Percentiles rank a stretch among this genome's conserved stretches.
Evolutionary conservation across 805 yeast species (phyloP).

Genomic region (Candida multigemmis): DNA sequence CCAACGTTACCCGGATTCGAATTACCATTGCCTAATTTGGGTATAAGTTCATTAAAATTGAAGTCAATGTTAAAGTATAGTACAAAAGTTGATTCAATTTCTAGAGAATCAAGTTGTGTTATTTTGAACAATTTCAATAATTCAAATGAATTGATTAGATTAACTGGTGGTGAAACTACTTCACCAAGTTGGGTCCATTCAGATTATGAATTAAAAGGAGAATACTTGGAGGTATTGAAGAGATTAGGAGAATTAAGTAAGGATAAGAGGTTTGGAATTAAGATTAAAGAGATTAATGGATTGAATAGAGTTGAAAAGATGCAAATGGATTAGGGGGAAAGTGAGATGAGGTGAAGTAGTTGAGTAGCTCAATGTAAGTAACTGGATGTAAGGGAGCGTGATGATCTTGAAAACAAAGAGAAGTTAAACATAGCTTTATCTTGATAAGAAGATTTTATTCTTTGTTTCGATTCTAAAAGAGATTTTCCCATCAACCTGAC

Average conservation of each 20-base stretch:
- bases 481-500: too few relatives aligned
- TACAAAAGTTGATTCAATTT: slow-evolving; percentile 48
- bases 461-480: too few relatives aligned
- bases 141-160: slow-evolving; percentile 59
- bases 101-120: slow-evolving; percentile 76
- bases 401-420: too few relatives aligned
- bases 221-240: slow-evolving; percentile 34
- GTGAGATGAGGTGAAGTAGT: too few relatives aligned
- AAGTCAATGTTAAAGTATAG: slow-evolving; percentile 43
- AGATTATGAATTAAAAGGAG: slow-evolving; percentile 49
- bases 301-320: slow-evolving; percentile 8
- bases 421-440: too few relatives aligned
- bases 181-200: slow-evolving; percentile 89
- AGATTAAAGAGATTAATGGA: slow-evolving; percentile 52
- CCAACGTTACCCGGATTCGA: slow-evolving; percentile 68
- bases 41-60: slow-evolving; percentile 59
- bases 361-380: too few relatives aligned
- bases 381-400: too few relatives aligned
- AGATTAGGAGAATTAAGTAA: slow-evolving; percentile 51
- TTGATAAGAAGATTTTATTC: too few relatives aligned
- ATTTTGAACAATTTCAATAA: slow-evolving; percentile 26
- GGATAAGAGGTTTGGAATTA: slow-evolving; percentile 64
- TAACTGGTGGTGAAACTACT: slow-evolving; percentile 72
- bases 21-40: slow-evolving; percentile 66
- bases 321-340: slow-evolving; percentile 13